Evolutionary conservation across 2,329 filamentous ascomycete species (phyloP).

Genomic region (Beauveria sp.): DNA sequence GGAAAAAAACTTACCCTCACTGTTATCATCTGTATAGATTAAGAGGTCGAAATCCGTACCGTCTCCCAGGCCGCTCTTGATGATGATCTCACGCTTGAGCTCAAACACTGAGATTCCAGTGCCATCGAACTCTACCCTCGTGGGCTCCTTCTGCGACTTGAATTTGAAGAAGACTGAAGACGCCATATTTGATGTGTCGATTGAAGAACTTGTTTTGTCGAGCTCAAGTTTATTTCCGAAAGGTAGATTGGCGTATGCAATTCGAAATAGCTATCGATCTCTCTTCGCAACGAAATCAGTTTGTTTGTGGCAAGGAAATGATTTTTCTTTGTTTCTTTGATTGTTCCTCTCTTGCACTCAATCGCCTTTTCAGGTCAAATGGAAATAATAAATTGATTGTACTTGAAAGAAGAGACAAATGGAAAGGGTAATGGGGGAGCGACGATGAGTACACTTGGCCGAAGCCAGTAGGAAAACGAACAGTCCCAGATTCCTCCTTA

Average conservation of each 20-base stretch:
- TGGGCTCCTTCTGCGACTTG: constrained; percentile 95
- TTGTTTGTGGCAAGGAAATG: constrained; percentile 3
- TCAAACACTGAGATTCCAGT: constrained; percentile 98
- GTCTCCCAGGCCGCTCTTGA: constrained; percentile 85
- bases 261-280: background rate
- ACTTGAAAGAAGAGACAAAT: constrained; percentile 28
- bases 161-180: constrained; percentile 99
- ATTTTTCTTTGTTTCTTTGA: constrained; percentile 25
- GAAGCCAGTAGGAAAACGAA: constrained; percentile 28
- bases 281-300: constrained; percentile 2
- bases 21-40: constrained; percentile 87
- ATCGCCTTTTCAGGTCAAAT: constrained; percentile 31
- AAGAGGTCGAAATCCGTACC: constrained; percentile 93
- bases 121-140: constrained; percentile 91
- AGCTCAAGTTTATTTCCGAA: background rate
- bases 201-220: background rate
- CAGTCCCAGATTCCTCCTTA: constrained; percentile 26
- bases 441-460: constrained; percentile 33
- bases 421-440: constrained; percentile 27
- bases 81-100: constrained; percentile 97
- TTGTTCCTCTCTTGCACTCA: constrained; percentile 26
- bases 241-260: background rate
- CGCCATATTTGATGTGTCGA: constrained; percentile 55
- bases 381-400: constrained; percentile 48
- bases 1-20: constrained; percentile 62